These are phyloP conservation scores for Zalaria obscura DNA, from an alignment of 2,329 filamentous ascomycete species.

Conservation along the genomic window DNA sequence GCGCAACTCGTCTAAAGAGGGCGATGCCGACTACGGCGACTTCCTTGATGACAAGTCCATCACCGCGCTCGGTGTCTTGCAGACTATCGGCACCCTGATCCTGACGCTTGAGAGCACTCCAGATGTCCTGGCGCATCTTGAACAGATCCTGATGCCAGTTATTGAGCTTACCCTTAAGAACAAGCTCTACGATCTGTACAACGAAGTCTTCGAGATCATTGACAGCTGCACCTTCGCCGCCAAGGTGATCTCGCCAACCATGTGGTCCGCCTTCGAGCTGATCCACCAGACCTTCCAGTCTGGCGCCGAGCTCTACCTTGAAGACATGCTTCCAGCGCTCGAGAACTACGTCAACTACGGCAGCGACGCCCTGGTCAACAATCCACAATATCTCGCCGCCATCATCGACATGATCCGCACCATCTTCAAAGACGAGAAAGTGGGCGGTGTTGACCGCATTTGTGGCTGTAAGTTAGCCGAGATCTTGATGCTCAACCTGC, in stretches of 20 bases:
- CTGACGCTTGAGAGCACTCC: slow-evolving; percentile 94
- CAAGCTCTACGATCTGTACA: slow-evolving; percentile 94
- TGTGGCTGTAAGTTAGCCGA: slow-evolving; percentile 97
- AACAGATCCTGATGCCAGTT: slow-evolving; percentile 92
- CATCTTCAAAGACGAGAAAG: slow-evolving; percentile 85
- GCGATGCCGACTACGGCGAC: slow-evolving; percentile 71
- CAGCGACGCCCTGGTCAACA: slow-evolving; percentile 63
- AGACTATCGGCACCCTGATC: slow-evolving; percentile 95
- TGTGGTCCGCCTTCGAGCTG: slow-evolving; percentile 97
- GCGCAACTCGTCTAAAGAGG: slow-evolving; percentile 63
- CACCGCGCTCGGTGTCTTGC: slow-evolving; percentile 84
- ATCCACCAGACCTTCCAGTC: slow-evolving; percentile 96
- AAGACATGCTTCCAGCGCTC: slow-evolving; percentile 95
- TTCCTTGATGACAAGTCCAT: slow-evolving; percentile 98
- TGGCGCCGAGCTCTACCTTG: slow-evolving; percentile 89
- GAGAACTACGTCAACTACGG: slow-evolving; percentile 98
- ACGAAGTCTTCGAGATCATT: slow-evolving; percentile 97
- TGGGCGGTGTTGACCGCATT: slow-evolving; percentile 85
- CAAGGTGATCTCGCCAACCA: slow-evolving; percentile 85
- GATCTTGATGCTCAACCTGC: slow-evolving; percentile 90
- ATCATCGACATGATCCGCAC: slow-evolving; percentile 89
- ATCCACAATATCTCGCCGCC: slow-evolving; percentile 73
- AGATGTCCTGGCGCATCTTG: slow-evolving; percentile 84
- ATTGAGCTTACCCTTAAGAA: slow-evolving; percentile 94
- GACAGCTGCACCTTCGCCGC: slow-evolving; percentile 98